Evolutionary conservation across 1,284 basidiomycete species (phyloP), one percentile per base, ranked within the genome.

Genomic region (Apiotrichum siamense): DNA sequence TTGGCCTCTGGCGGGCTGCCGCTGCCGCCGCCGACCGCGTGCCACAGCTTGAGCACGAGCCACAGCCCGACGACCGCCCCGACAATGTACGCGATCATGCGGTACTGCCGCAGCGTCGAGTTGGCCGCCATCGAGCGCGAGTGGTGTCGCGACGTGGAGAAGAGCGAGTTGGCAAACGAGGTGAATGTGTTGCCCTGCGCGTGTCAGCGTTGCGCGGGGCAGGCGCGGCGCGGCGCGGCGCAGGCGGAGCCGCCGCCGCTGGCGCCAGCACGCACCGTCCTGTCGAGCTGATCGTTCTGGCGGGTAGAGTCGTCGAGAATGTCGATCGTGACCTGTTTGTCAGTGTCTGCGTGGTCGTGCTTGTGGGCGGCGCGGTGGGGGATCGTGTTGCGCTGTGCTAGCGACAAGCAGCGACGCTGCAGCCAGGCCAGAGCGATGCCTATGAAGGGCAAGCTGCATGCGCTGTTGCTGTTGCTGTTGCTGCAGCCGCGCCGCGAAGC

Each of bases 241-340:
- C n/a, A n/a, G n/a, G n/a, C n/a, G n/a, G n/a, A n/a, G n/a, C n/a
- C n/a, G 32, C 32, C 32, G 32, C 9, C 3, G 3, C n/a, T n/a
- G n/a, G n/a, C n/a, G n/a, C n/a, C n/a, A n/a, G n/a, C n/a, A 60
- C 61, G 29, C 37, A 70, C 68, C 23, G 68, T 70, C 54, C 66
- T 50, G 50, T 72, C 70, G 12, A 72, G 64, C 65, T 70, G 67
- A 45, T 72, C 65, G 57, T 73, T 73, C 52, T 71, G 69, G 43
- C 70, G 50, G 13, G 60, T 50, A 24, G 71, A 66, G 51, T 73
- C 71, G 47, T 73, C 69, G 25, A 73, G 60, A 24, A 73, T 73
- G 59, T 73, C 71, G 35, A 73, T 73, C 17, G 71, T 73, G 20
- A 73, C 71, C 71, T 73, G 51, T 12, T n/a, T 1, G 32, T 53